These are phyloP conservation scores for Zygotorulaspora chibaensis DNA, from an alignment of 805 yeast genomes.

Conservation along the genomic window DNA sequence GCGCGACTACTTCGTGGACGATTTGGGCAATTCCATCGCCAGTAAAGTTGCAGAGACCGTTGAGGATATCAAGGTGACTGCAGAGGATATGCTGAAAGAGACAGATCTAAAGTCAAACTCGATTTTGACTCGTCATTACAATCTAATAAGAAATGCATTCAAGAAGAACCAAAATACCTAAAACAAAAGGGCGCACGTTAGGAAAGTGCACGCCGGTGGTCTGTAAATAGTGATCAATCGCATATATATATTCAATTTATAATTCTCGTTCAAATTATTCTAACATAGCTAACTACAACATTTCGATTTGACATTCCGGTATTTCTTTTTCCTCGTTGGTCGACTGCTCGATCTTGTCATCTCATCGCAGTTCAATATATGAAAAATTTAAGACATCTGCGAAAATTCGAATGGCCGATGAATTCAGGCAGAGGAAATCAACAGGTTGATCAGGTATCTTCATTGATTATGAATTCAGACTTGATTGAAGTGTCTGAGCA, in stretches of 20 bases:
- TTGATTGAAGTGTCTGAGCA: constrained; percentile 7
- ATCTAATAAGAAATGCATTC: constrained; percentile 19
- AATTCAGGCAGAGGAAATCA: not conserved
- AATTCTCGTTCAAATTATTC: not conserved
- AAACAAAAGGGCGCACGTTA: not conserved
- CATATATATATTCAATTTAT: not conserved
- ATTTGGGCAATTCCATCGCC: constrained; percentile 22
- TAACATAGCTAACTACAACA: too few relatives aligned
- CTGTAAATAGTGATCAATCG: not conserved
- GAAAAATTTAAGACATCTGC: not conserved
- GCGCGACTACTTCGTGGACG: constrained; percentile 29
- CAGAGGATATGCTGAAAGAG: constrained; percentile 26
- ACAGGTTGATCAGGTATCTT: not conserved
- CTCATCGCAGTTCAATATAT: too few relatives aligned
- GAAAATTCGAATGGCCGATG: not conserved
- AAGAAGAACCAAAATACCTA: constrained; percentile 6
- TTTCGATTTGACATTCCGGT: too few relatives aligned
- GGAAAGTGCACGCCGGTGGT: not conserved
- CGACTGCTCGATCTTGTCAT: too few relatives aligned
- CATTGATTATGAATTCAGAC: not conserved
- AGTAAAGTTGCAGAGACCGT: constrained; percentile 33
- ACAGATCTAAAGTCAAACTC: constrained; percentile 23
- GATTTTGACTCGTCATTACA: constrained; percentile 15
- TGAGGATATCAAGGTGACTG: constrained; percentile 25
- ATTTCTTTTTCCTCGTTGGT: too few relatives aligned